Evolutionary conservation across 352 stramenopile species (phyloP), one percentile per base, ranked within the genome.

Genomic region (Phytophthora chlamydospora): DNA sequence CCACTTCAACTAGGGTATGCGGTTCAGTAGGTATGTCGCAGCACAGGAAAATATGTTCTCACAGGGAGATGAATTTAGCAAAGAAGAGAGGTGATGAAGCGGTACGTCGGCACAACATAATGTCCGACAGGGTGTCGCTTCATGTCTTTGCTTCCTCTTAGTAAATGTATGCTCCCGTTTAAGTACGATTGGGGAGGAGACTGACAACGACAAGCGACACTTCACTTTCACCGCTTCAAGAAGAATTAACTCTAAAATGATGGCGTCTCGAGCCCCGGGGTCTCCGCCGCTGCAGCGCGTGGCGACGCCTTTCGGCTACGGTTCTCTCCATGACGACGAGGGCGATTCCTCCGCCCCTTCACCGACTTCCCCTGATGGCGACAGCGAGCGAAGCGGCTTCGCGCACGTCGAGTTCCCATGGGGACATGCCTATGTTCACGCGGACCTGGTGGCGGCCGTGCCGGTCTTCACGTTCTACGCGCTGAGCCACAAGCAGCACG

Each of bases 391-490:
- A 16, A 53, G 69, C 14, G 73, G 64, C 11, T 89, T 92, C 55
- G 78, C 77, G 48, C 78, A 79, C 47, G 84, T 93, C 21, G 52
- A 81, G 45, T 93, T 93, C 41, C 78, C 84, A 2, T 93, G 84
- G 84, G 84, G 84, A n/a, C 69, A 78, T 33, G 83, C 81, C 36
- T 90, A 89, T 46, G 71, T 93, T 14, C 70, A 87, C 48, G 58
- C 73, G 16, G 75, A 88, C 27, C 53, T 89, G 24, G 76, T 91
- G 36, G 80, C 78, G 5, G 49, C 75, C 12, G 66, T 75, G 27
- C 84, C 82, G 1, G 69, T 88, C 41, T 93, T 93, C 46, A 93
- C 80, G 8, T 90, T 93, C 66, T 93, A 91, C 66, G 84, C 84
- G 33, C 58, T 93, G 14, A 64, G 74, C 12, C 75, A 85, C 47